Evolutionary conservation across 306 rosid genomes (phyloP), one percentile per base, ranked within the genome.

Genomic region (Medicago arabica): DNA sequence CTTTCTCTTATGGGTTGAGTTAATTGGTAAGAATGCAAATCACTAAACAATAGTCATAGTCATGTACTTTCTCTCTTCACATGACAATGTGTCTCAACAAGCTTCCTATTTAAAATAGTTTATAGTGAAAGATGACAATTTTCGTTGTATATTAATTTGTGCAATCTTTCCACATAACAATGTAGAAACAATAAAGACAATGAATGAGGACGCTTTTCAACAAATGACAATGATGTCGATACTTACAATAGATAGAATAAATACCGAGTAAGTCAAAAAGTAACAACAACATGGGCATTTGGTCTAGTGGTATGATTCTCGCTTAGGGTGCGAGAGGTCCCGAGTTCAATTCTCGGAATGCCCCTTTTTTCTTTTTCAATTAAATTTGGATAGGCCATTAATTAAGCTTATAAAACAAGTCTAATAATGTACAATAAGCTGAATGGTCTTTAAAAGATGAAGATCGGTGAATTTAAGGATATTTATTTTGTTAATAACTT

Each of bases 291-390:
- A 0, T 1, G 71, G 54, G 55, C 39, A 67, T 67, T 67, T 67
- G 57, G 57, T 67, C 57, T 44, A 44, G 57, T 67, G 72, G 72
- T 67, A 67, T 67, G 72, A 67, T 67, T 67, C 57, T 44, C 72
- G 57, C 57, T 67, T 67, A 67, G 55, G 72, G 72, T 67, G 72
- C 72, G 72, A 67, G 72, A 67, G 72, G 55, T 67, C 72, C 55
- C 39, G 55, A 67, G 55, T 67, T 67, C 55, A 67, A 43, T 67
- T 67, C 55, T 67, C 55, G 55, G 72, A 67, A 67, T 67, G 72
- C 72, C 55, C 40, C 71, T 18, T 54, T 0, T 50, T n/a, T 1
- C 7, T 10, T 44, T 2, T 5, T 5, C 1, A 49, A 5, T 5
- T 14, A 1, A 4, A 43, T 47, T 47, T 47, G 16, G 2, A 13